These are phyloP conservation scores for Linnemannia schmuckeri DNA, from an alignment of 192 early-diverging fungal genomes.

Conservation along the genomic window DNA sequence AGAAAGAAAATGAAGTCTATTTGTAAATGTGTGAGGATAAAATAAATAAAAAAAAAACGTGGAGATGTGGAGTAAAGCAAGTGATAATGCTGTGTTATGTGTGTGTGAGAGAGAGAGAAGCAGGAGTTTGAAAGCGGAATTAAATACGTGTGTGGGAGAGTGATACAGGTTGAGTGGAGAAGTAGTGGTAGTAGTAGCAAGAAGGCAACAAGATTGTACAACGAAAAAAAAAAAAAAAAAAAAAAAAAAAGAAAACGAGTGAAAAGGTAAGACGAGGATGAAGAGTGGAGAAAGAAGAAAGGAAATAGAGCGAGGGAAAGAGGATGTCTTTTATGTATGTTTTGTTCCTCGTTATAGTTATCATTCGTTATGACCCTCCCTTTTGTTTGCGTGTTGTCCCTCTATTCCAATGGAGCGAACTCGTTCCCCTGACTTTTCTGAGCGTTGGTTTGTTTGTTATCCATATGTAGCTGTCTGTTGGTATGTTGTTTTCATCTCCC, in stretches of 20 bases:
- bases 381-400: background rate
- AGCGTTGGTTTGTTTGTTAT: background rate
- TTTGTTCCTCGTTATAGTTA: background rate
- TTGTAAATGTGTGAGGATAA: background rate
- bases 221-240: background rate
- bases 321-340: background rate
- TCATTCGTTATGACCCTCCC: background rate
- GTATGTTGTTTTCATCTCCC: slow-evolving; percentile 1
- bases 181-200: background rate
- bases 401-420: background rate
- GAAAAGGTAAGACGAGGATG: background rate
- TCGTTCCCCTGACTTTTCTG: background rate
- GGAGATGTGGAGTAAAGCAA: slow-evolving; percentile 6
- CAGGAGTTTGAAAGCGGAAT: slow-evolving; percentile 5
- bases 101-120: background rate
- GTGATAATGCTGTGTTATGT: background rate
- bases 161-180: background rate
- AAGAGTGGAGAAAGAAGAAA: background rate
- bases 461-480: background rate
- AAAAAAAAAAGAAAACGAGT: slow-evolving; percentile 11
- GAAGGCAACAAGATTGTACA: background rate
- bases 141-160: background rate
- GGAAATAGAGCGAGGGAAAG: background rate
- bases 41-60: background rate
- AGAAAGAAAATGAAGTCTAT: no score